Evolutionary conservation across 2,329 filamentous ascomycete genomes (phyloP).

Genomic region (Juglanconis sp.): DNA sequence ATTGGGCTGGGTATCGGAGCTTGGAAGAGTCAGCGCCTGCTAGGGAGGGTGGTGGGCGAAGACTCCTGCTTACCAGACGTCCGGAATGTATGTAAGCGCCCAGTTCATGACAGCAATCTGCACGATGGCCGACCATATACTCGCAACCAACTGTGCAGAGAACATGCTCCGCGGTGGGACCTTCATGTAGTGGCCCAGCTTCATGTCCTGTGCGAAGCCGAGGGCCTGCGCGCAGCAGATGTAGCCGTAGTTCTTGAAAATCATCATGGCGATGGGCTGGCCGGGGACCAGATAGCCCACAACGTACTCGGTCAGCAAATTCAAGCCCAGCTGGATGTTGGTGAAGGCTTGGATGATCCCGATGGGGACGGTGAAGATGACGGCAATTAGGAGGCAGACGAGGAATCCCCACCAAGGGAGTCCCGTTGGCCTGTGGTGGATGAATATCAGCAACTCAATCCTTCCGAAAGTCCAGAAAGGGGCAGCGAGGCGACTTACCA

Average conservation of each 20-base stretch:
- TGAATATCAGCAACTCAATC: not conserved
- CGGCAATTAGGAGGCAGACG: slow-evolving; percentile 54
- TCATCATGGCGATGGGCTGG: slow-evolving; percentile 69
- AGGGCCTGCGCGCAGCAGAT: slow-evolving; percentile 65
- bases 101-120: slow-evolving; percentile 66
- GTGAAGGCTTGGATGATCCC: slow-evolving; percentile 61
- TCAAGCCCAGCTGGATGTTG: slow-evolving; percentile 63
- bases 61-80: slow-evolving; percentile 46
- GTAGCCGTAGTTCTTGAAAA: slow-evolving; percentile 74
- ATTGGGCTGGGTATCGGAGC: slow-evolving; percentile 44
- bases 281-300: slow-evolving; percentile 72
- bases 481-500: slow-evolving; percentile 31
- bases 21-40: not conserved
- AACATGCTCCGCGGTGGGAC: slow-evolving; percentile 62
- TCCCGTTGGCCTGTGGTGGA: slow-evolving; percentile 38
- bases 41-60: too few species aligned
- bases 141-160: slow-evolving; percentile 56
- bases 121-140: slow-evolving; percentile 59
- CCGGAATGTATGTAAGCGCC: slow-evolving; percentile 58
- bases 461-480: not conserved
- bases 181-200: slow-evolving; percentile 68
- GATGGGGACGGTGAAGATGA: slow-evolving; percentile 59
- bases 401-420: slow-evolving; percentile 58
- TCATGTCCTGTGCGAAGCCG: slow-evolving; percentile 64
- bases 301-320: slow-evolving; percentile 71